Percentiles rank a stretch among this genome's conserved stretches.
phyloP scores from a whole-genome alignment of 2,329 filamentous ascomycete genomes.

The Grosmannia penicillata region DNA sequence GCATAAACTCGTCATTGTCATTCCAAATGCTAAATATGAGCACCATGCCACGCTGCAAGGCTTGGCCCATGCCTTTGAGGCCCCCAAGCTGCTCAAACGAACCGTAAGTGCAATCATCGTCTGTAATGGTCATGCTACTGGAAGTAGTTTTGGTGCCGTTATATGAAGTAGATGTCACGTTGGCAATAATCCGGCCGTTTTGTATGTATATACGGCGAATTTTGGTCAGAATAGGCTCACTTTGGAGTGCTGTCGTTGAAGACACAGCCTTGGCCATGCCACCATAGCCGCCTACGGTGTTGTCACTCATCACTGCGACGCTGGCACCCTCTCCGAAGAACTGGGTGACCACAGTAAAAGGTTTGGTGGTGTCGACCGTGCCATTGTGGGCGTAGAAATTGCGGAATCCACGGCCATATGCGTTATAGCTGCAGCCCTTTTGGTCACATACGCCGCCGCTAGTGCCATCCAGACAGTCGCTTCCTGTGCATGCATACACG shows the following conservation, averaged over 20 bases:
- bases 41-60: conserved; percentile 28
- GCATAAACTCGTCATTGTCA: conserved; percentile 30
- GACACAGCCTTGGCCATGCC: no score
- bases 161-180: neutral
- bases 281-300: conserved; percentile 8
- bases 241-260: conserved; percentile 13
- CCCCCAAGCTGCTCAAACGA: conserved; percentile 28
- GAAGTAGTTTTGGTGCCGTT: neutral
- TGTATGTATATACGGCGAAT: conserved; percentile 16
- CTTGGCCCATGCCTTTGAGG: conserved; percentile 32
- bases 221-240: conserved; percentile 10
- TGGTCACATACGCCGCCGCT: conserved; percentile 27
- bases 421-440: conserved; percentile 19
- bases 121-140: conserved; percentile 24
- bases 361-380: conserved; percentile 28
- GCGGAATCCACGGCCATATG: conserved; percentile 16
- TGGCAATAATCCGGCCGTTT: conserved; percentile 10
- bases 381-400: conserved; percentile 15
- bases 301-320: neutral
- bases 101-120: conserved; percentile 34
- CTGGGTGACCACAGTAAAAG: conserved; percentile 25
- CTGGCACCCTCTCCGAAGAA: conserved; percentile 23
- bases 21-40: conserved; percentile 34
- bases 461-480: conserved; percentile 32
- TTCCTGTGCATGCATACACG: conserved; percentile 28